Evolutionary conservation across 176 grass and related monocot genomes (phyloP), one percentile per base, ranked within the genome.

Genomic region (Aegilops sharonensis): DNA sequence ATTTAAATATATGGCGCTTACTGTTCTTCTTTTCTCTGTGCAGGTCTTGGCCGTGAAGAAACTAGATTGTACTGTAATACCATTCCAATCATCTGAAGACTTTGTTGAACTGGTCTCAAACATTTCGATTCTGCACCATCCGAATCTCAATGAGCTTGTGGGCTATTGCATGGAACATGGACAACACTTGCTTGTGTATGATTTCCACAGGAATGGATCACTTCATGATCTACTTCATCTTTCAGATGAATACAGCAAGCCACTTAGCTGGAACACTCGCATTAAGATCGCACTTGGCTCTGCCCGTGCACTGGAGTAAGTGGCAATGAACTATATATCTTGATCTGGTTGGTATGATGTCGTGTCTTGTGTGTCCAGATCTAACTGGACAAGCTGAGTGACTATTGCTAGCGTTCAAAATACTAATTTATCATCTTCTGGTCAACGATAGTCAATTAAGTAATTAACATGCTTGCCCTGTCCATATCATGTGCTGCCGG

Each of bases 161-260:
- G 97, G 97, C 43, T 96, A 98, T 84, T 98, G 92, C 79, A 94
- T 94, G 84, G 94, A 98, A 85, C 92, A 98, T 47, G 92, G 97
- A 24, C 97, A 98, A 25, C 85, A 93, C 79, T 89, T 98, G 88
- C 89, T 98, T 81, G 93, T 98, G 52, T 98, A 94, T 35, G 79
- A 98, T 84, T 98, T 89, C 84, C 86, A 98, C 73, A 92, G 86
- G 71, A 96, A 95, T 80, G 97, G 94, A 18, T 96, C 94, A 12
- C 84, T 98, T 84, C 90, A 96, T 87, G 94, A 96, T 85, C 89
- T 95, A 76, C 93, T 96, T 66, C 97, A 98, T 45, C 45, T 98
- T 78, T 89, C 90, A 77, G 94, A 95, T 1, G 97, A 98, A 83
- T 86, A 91, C 80, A 95, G 85, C 87, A 95, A 93, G 35, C 93